Percentiles rank a stretch among this genome's conserved stretches.
Conservation (phyloP, 305 asterid species). For the Lippia alba region DNA sequence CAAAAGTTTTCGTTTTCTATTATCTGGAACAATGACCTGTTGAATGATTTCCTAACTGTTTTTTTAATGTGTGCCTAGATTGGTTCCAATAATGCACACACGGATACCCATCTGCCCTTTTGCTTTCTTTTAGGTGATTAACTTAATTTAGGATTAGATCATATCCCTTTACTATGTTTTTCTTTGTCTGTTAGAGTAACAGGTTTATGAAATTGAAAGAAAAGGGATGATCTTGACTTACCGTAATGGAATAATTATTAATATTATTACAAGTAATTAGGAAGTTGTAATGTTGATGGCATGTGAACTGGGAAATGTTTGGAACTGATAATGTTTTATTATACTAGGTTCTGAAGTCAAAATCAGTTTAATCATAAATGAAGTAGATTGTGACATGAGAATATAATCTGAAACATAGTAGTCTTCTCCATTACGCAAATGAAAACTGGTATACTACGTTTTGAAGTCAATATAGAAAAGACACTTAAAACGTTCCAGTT, state of each 20-base stretch:
- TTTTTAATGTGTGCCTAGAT: conserved; percentile 3
- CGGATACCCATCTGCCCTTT: conserved; percentile 16
- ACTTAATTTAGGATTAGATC: background rate
- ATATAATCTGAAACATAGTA: background rate
- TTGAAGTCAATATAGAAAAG: background rate
- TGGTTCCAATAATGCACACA: conserved; percentile 2
- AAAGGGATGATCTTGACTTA: conserved; percentile 12
- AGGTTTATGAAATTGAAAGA: conserved; percentile 9
- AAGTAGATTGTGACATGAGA: background rate
- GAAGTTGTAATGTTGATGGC: too few relatives aligned
- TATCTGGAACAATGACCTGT: conserved; percentile 8
- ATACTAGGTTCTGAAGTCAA: too few relatives aligned
- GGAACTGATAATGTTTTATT: too few relatives aligned
- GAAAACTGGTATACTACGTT: background rate
- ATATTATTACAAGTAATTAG: too few relatives aligned
- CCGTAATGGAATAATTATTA: too few relatives aligned
- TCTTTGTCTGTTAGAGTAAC: conserved; percentile 9
- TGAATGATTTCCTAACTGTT: background rate
- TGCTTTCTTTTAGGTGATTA: background rate
- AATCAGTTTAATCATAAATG: too few relatives aligned
- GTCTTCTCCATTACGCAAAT: background rate
- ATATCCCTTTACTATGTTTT: background rate
- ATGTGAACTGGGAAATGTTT: too few relatives aligned
- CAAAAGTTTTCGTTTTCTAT: conserved; percentile 17
- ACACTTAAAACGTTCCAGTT: background rate